phyloP scores from a whole-genome alignment of 148 eudicot genomes.

The Fagopyrum homotropicum region DNA sequence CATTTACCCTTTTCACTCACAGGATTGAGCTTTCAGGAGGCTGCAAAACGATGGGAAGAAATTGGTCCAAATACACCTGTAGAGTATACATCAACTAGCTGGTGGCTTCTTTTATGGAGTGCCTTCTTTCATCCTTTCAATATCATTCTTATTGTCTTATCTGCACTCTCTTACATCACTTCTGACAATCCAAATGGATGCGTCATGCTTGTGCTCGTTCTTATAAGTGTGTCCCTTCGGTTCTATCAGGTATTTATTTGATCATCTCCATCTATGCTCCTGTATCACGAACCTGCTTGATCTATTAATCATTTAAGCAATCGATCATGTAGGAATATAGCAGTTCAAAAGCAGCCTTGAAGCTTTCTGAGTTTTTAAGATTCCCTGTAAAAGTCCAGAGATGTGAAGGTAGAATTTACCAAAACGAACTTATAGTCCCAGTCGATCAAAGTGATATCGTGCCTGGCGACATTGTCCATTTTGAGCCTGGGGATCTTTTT shows the following conservation, averaged over 20 bases:
- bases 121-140: slow-evolving; percentile 55
- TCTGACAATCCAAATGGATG: slow-evolving; percentile 35
- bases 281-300: not conserved
- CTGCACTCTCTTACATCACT: slow-evolving; percentile 36
- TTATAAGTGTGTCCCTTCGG: slow-evolving; percentile 46
- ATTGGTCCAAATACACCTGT: slow-evolving; percentile 42
- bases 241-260: slow-evolving; percentile 38
- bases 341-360: slow-evolving; percentile 50
- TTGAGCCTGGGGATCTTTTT: slow-evolving; percentile 48
- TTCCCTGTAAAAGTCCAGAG: slow-evolving; percentile 47
- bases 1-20: slow-evolving; percentile 8
- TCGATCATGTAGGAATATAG: slow-evolving; percentile 30
- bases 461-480: slow-evolving; percentile 40
- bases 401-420: slow-evolving; percentile 41
- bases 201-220: slow-evolving; percentile 42
- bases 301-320: not conserved
- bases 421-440: slow-evolving; percentile 36
- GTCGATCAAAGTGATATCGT: slow-evolving; percentile 47
- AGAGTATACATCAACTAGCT: slow-evolving; percentile 35
- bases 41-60: slow-evolving; percentile 37
- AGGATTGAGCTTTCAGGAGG: slow-evolving; percentile 51
- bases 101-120: slow-evolving; percentile 47
- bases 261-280: not conserved
- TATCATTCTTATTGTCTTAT: slow-evolving; percentile 39
- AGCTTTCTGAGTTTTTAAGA: slow-evolving; percentile 38